Evolutionary conservation across 768 basidiomycete genomes (phyloP).

Genomic region (Calocera viscosa): DNA sequence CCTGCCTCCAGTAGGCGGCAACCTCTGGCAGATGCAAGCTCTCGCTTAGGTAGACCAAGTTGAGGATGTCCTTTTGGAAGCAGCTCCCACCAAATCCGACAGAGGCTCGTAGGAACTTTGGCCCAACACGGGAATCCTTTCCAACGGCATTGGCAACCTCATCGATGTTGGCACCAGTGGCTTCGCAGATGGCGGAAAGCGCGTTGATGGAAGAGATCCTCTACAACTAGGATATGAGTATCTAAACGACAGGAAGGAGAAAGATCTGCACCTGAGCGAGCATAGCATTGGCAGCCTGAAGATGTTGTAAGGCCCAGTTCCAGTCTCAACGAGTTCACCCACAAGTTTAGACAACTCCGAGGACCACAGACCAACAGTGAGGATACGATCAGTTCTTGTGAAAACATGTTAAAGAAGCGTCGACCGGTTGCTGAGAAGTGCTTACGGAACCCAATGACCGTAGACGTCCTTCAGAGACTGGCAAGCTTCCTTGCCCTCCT

Average conservation of each 20-base stretch:
- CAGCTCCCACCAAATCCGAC: conserved; percentile 97
- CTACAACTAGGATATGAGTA: conserved; percentile 12
- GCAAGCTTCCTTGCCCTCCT: conserved; percentile 74
- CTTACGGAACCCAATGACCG: conserved; percentile 91
- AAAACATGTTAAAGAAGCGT: neutral
- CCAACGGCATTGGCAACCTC: conserved; percentile 94
- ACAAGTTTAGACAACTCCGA: conserved; percentile 91
- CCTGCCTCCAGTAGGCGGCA: conserved; percentile 93
- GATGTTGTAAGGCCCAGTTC: neutral
- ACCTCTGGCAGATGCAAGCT: conserved; percentile 91
- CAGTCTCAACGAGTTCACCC: neutral
- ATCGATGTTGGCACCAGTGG: conserved; percentile 96
- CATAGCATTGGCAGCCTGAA: conserved; percentile 88
- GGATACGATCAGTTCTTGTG: conserved; percentile 54
- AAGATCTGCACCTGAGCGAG: conserved; percentile 55
- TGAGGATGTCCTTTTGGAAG: conserved; percentile 99
- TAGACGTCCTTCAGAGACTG: conserved; percentile 67
- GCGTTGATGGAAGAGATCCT: conserved; percentile 98
- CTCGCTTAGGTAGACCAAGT: conserved; percentile 94
- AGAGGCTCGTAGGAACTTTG: conserved; percentile 88
- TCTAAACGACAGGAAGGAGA: neutral
- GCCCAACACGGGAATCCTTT: conserved; percentile 80
- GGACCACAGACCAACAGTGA: conserved; percentile 95
- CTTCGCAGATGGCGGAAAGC: conserved; percentile 95
- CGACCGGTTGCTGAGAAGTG: conserved; percentile 19